Base-by-base conservation (phyloP, 2,329 filamentous ascomycete species). In the Cordyceps cateniannulata region DNA sequence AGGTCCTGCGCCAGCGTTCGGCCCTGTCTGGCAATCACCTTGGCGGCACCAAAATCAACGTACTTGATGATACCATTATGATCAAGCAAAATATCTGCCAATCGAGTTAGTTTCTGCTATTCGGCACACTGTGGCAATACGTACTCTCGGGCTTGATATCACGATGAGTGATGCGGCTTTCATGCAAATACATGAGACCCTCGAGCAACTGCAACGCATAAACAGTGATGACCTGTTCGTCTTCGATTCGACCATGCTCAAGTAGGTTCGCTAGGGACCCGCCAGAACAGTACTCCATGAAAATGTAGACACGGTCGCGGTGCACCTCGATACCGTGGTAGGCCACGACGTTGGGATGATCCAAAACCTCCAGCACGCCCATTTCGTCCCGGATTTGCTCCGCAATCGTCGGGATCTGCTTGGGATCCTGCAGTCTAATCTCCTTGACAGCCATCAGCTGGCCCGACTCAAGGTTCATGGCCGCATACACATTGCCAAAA, bases 11-110 rank as follows among this genome's bases (percentile, higher is more conserved):
- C 85, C 20, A 96, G 79, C 3, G 95, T 98, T 68, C 92, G 91
- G 63, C 93, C 93, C 73, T 97, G 91, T 51, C 93, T 88, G 49
- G 95, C 93, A 69, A 99, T 97, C 64, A 98, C 89, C 73, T 98
- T 99, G 63, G 95, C 93, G 1, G 95, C 95, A 62, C 95, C 95
- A 73, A 99, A 99, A 72, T 99, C 95, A 66, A 99, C 95, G 71
- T 96, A 99, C 73, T 99, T 99, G 79, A 99, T 97, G 61, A 99
- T 91, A 66, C 95, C 95, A 69, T 96, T 96, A 76, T 98, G 92
- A 71, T 99, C 93, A 59, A 98, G 88, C 10, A 99, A 84, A 68
- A 99, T 95, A 70, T 99, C 91, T 91, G 62, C 18, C 27, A 22
- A 1, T 14, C 4, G 20, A 10, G 64, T 73, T 64, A 67, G 66